Evolutionary conservation across 1,284 basidiomycete genomes (phyloP).

Genomic region (Wallemia hederae): DNA sequence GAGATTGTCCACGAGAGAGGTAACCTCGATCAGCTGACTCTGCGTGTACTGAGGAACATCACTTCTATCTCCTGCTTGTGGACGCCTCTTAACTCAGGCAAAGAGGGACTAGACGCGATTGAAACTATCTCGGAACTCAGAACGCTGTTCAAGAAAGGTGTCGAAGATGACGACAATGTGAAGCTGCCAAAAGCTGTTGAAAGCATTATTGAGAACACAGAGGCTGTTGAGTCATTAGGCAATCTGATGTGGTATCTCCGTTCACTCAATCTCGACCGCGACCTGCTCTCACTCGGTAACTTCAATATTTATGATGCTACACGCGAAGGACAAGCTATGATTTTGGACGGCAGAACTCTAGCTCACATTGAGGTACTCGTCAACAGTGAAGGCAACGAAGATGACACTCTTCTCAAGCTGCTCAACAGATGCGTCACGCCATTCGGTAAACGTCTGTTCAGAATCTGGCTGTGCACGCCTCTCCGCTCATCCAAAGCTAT

Average conservation of each 20-base stretch:
- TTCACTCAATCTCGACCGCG: constrained; percentile 74
- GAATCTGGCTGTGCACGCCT: constrained; percentile 77
- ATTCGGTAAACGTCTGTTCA: constrained; percentile 77
- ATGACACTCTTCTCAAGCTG: constrained; percentile 55
- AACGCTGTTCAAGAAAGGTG: constrained; percentile 28
- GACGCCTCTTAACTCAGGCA: constrained; percentile 45
- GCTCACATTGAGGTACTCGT: constrained; percentile 76
- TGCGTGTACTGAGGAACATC: constrained; percentile 2
- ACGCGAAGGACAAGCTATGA: constrained; percentile 47
- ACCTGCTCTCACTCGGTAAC: constrained; percentile 70
- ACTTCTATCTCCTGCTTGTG: constrained; percentile 35
- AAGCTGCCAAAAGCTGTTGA: constrained; percentile 42
- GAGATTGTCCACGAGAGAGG: constrained; percentile 83
- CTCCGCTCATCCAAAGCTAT: constrained; percentile 49
- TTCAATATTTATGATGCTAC: constrained; percentile 92
- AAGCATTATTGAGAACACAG: constrained; percentile 40
- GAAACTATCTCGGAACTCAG: constrained; percentile 40
- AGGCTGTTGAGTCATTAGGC: constrained; percentile 61
- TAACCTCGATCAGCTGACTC: constrained; percentile 28
- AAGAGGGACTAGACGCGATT: constrained; percentile 48
- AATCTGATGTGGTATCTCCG: constrained; percentile 74
- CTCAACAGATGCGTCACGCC: constrained; percentile 64
- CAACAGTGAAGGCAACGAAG: constrained; percentile 69
- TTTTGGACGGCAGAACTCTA: constrained; percentile 73
- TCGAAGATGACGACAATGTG: constrained; percentile 16